Percentiles rank a stretch among this genome's conserved stretches.
Evolutionary conservation across 2,329 filamentous ascomycete species (phyloP).

Genomic region (Xylaria multiplex): DNA sequence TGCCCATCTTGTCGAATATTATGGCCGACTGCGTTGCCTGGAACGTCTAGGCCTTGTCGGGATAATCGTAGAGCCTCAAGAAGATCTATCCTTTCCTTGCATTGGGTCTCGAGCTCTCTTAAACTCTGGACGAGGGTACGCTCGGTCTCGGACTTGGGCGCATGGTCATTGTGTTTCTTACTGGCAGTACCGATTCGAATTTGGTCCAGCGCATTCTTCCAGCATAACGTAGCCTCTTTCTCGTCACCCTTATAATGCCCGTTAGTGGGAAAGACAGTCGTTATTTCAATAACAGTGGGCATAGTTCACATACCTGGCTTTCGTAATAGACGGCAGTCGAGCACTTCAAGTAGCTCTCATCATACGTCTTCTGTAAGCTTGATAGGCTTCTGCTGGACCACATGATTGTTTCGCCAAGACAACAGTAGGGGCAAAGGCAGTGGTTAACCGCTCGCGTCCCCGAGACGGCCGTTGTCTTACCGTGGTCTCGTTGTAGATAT

Average conservation of each 20-base stretch:
- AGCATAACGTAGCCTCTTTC: slow-evolving; percentile 87
- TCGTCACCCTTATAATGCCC: slow-evolving; percentile 77
- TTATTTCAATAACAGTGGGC: background rate
- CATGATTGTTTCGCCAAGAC: slow-evolving; percentile 52
- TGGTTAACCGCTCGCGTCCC: slow-evolving; percentile 3
- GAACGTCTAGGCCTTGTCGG: slow-evolving; percentile 55
- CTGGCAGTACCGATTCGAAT: slow-evolving; percentile 88
- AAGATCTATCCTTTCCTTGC: slow-evolving; percentile 90
- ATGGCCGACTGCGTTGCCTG: slow-evolving; percentile 40
- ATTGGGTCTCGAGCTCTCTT: slow-evolving; percentile 85
- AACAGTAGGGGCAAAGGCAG: background rate
- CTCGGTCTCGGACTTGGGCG: slow-evolving; percentile 82
- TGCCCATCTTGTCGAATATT: slow-evolving; percentile 37
- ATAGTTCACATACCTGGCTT: slow-evolving; percentile 72
- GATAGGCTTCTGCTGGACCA: slow-evolving; percentile 67
- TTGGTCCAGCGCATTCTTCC: slow-evolving; percentile 86
- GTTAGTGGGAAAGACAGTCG: background rate
- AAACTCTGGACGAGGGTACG: slow-evolving; percentile 83
- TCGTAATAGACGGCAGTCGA: slow-evolving; percentile 98
- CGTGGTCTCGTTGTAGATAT: slow-evolving; percentile 1
- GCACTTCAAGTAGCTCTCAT: slow-evolving; percentile 93
- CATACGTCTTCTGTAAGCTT: slow-evolving; percentile 94
- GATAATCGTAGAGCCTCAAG: slow-evolving; percentile 81
- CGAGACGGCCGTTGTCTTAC: slow-evolving; percentile 7
- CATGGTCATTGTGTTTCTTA: slow-evolving; percentile 74